Evolutionary conservation across 2,329 filamentous ascomycete genomes (phyloP), one percentile per base, ranked within the genome.

Genomic region (Scorias spongiosa): DNA sequence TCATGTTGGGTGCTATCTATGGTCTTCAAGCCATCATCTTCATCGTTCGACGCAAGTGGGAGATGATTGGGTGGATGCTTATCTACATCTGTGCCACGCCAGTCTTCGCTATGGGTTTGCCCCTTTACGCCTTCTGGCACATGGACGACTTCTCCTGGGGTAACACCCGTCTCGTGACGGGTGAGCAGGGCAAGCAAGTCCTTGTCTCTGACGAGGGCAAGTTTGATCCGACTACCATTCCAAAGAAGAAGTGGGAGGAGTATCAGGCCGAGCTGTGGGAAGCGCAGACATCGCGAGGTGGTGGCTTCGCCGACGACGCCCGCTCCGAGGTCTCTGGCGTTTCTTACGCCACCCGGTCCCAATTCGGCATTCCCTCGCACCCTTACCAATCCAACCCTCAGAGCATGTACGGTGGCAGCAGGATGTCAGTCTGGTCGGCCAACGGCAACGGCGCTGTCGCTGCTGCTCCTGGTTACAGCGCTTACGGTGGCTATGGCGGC

Each of bases 81-180:
- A 78, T 98, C 49, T 98, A 98, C 64, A 76, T 98, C 47, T 50
- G 91, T 28, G 89, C 91, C 44, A 83, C 93, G 48, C 89, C 89
- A 1, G 76, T 98, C 50, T 98, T 94, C 72, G 81, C 84, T 38
- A 86, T 93, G 50, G 87, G 76, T 46, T 74, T 98, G 39, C 91
- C 91, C 1, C 68, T 98, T 26, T 96, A 96, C 63, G 75, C 89
- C 41, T 98, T 98, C 75, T 98, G 91, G 91, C 77, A 95, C 68
- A 96, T 96, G 91, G 91, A 98, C 64, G 91, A 98, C 67, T 98
- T 98, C 76, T 84, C 83, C 56, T 98, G 91, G 91, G 91, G 91
- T 66, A 98, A 95, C 66, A 98, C 91, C 36, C 89, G 91, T 78
- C 78, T 98, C 46, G 87, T 98, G 51, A 91, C 84, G 7, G 91